A percentile compares a stretch with the other conserved stretches of the same genome.
phyloP scores from a whole-genome alignment of 2,329 filamentous ascomycete species.

The Gliomastix tumulicola region DNA sequence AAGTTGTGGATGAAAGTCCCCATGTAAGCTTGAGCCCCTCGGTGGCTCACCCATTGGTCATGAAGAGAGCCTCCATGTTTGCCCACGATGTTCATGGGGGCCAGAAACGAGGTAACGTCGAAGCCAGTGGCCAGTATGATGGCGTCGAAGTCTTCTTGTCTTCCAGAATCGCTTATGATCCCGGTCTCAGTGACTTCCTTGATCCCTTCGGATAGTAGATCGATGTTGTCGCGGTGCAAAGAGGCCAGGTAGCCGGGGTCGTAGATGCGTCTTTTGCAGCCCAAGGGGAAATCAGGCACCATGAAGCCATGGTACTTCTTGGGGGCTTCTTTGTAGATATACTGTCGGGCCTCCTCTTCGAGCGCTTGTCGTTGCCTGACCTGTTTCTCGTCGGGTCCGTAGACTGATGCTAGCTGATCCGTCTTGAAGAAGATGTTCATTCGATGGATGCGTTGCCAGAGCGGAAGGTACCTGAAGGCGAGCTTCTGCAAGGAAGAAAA shows the following conservation, averaged over 20 bases:
- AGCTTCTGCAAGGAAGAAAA: too few relatives aligned
- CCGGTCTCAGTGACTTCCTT: too few relatives aligned
- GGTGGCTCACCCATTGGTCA: constrained; percentile 14
- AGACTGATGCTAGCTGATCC: too few relatives aligned
- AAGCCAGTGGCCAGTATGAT: not conserved
- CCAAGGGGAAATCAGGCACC: constrained; percentile 54
- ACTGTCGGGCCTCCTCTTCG: constrained; percentile 10
- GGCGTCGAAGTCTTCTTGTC: not conserved
- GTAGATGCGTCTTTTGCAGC: constrained; percentile 58
- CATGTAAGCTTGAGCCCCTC: constrained; percentile 19
- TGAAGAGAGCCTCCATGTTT: constrained; percentile 9
- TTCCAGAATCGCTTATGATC: too few relatives aligned
- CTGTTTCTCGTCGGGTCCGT: too few relatives aligned
- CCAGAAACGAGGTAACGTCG: constrained; percentile 10
- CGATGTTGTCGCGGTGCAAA: constrained; percentile 41
- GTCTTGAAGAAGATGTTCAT: too few relatives aligned
- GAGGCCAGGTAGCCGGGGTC: constrained; percentile 48
- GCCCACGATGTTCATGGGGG: constrained; percentile 17
- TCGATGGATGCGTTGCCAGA: too few relatives aligned
- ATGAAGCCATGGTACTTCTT: constrained; percentile 54
- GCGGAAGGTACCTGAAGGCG: too few relatives aligned
- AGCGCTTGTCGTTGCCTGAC: too few relatives aligned
- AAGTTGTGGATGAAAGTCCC: constrained; percentile 19
- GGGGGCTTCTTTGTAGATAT: constrained; percentile 37
- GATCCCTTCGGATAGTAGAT: too few relatives aligned